A percentile compares a stretch with the other conserved stretches of the same genome.
Evolutionary conservation across 768 basidiomycete genomes (phyloP).

Genomic region (Russula earlei): DNA sequence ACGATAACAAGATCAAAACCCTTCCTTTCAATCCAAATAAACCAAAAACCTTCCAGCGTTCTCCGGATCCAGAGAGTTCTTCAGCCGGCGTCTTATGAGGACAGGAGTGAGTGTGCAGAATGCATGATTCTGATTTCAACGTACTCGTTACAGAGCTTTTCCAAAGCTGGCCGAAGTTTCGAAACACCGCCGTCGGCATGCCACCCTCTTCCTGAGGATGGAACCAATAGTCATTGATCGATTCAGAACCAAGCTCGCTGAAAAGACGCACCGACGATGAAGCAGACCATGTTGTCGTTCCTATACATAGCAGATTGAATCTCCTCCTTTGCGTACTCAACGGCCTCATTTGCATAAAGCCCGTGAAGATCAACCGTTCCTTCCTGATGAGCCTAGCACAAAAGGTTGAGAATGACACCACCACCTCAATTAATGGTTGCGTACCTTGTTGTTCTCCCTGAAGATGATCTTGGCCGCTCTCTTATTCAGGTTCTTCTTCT

Average conservation of each 20-base stretch:
- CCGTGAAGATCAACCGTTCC: conserved; percentile 9
- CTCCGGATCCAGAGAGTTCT: neutral
- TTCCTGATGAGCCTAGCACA: neutral
- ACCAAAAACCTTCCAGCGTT: conserved; percentile 7
- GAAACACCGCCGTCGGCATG: neutral
- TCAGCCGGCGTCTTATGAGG: neutral
- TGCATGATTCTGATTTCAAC: neutral
- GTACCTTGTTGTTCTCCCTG: conserved; percentile 11
- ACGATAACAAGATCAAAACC: neutral
- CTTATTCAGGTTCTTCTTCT: neutral
- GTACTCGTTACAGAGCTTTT: conserved; percentile 1
- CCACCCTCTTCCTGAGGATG: neutral
- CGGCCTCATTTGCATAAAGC: conserved; percentile 2
- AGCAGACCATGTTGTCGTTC: neutral
- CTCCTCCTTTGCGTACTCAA: neutral
- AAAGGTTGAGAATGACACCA: neutral
- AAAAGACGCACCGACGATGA: conserved; percentile 8
- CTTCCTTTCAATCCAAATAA: neutral
- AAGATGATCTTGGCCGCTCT: conserved; percentile 1
- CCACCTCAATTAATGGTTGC: neutral
- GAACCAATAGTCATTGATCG: neutral
- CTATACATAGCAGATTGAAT: neutral
- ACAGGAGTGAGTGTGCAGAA: neutral
- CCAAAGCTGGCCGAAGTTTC: conserved; percentile 7
- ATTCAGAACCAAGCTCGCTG: too few relatives aligned